Base-by-base conservation (phyloP, 768 basidiomycete species). In the Zangia roseola region DNA sequence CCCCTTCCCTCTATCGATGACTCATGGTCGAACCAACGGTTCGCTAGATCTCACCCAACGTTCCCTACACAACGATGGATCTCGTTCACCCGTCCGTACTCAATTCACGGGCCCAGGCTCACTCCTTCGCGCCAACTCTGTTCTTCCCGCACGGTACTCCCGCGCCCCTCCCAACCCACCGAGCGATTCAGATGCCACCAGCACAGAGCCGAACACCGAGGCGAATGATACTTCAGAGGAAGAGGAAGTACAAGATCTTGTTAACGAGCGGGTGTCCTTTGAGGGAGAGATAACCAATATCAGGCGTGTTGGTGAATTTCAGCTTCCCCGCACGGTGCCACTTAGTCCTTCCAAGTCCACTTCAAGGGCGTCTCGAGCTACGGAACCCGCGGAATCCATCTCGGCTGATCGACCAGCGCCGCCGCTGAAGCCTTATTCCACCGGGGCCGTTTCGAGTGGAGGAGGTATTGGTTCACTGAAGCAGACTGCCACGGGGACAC, bases 401-500 rank as follows among this genome's bases (percentile, higher is more conserved):
- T 19, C 41, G 21, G 36, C 13, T 61, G 71, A 34, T 54, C 66
- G 52, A 20, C 53, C 61, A 14, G 43, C 16, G 10, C 57, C 62
- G 17, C 53, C 62, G 13, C 52, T 64, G 17, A 67, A 68, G 13
- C 52, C 24, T 31, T 52, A 37, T 21, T 60, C 63, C 19, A 67
- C 65, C 10, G 62, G 65, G 8, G 8, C 36, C 17, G 33, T 45
- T 40, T 24, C 52, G 10, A 40, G 20, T n/a, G 52, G 45, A 31
- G 52, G 45, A 28, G 55, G 36, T 4, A 52, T 46, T 10, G 40
- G 40, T 24, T 65, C 78, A 2, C 51, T 82, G 49, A 63, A 62
- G 16, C 69, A 77, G 36, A 77, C 71, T 1, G 50, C 70, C 23
- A 87, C 86, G 4, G 88, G 88, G 23, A 83, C 82, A 16, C 74